Percentiles rank a stretch among this genome's conserved stretches.
Conservation (phyloP, 768 basidiomycete species). For the Tylopilus subfusipes region DNA sequence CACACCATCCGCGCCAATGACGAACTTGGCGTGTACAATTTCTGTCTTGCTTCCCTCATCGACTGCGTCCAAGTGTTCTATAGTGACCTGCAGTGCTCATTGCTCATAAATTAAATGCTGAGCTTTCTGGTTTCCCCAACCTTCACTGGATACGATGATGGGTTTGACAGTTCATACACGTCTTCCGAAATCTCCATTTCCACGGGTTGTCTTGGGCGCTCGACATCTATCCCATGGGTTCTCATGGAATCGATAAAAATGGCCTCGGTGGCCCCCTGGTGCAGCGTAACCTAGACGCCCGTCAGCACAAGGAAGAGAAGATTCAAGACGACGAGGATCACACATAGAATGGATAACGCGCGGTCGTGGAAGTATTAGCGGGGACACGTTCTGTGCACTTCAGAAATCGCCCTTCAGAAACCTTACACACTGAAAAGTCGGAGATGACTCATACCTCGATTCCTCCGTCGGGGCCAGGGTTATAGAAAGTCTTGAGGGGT, state of each 20-base stretch:
- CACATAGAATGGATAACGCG: conserved; percentile 70
- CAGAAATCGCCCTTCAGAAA: neutral
- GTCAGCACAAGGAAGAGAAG: neutral
- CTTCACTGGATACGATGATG: conserved; percentile 7
- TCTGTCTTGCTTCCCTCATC: conserved; percentile 32
- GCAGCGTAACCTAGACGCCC: conserved; percentile 31
- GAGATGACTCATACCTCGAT: neutral
- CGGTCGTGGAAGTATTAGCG: conserved; percentile 55
- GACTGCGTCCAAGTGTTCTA: conserved; percentile 15
- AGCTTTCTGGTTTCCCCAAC: neutral
- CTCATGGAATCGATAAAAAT: conserved; percentile 41
- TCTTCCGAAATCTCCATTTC: conserved; percentile 35
- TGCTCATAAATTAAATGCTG: neutral
- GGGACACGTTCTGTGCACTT: conserved; percentile 63
- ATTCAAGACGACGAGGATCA: neutral
- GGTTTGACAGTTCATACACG: conserved; percentile 8
- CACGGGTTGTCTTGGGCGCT: conserved; percentile 32
- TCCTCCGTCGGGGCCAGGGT: neutral
- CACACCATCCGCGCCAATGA: neutral
- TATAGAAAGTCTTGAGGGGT: neutral
- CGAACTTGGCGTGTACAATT: conserved; percentile 19
- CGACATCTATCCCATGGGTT: conserved; percentile 30
- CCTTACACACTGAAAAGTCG: neutral
- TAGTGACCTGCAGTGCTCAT: neutral
- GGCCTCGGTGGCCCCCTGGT: conserved; percentile 39